Conservation (phyloP, 2,329 filamentous ascomycete genomes). For the Calonectria pseudoreteaudii region DNA sequence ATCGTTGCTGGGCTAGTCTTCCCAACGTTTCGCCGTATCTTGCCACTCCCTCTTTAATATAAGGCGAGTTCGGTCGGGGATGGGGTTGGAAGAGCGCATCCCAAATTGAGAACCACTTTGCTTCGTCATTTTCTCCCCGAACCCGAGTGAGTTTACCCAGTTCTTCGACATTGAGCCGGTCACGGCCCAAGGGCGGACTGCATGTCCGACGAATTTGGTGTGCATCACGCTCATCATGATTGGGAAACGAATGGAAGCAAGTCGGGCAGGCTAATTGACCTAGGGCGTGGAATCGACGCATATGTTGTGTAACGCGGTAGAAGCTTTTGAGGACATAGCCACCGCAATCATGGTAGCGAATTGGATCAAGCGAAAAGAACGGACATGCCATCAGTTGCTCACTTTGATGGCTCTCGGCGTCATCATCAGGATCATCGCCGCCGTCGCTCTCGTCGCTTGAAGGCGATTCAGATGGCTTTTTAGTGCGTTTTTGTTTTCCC, state of each 20-base stretch:
- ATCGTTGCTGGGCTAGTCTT: background rate
- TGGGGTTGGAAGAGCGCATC: background rate
- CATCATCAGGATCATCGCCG: background rate
- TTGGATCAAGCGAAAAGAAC: background rate
- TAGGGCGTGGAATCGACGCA: background rate
- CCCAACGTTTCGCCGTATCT: background rate
- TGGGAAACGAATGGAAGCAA: background rate
- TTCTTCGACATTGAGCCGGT: background rate
- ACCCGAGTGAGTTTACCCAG: background rate
- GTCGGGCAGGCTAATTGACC: background rate
- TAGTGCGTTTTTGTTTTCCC: background rate
- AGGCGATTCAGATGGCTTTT: background rate
- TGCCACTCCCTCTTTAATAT: background rate
- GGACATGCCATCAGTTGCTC: background rate
- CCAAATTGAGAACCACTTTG: background rate
- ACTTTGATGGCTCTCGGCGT: background rate
- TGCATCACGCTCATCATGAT: background rate
- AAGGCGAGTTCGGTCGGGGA: background rate
- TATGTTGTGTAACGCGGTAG: background rate
- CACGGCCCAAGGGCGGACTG: background rate
- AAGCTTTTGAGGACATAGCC: background rate
- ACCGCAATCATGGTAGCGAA: background rate
- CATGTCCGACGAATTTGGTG: background rate
- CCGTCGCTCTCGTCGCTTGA: background rate
- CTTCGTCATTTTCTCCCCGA: background rate